Conservation (phyloP, 2,329 filamentous ascomycete genomes). For the Xylariaceae sp. region DNA sequence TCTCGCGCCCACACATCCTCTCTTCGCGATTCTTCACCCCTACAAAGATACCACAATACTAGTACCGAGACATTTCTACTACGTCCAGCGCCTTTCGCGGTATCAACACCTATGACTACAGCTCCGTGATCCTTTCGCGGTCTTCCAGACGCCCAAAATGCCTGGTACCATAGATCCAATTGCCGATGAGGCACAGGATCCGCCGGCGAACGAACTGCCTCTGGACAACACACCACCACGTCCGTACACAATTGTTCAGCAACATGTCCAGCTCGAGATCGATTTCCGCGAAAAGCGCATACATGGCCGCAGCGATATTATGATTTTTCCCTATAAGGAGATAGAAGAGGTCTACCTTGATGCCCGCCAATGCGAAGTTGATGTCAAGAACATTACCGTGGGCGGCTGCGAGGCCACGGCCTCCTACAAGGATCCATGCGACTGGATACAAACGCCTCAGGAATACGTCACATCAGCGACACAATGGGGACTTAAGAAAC, state of each 20-base stretch:
- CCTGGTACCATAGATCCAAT: conserved; percentile 27
- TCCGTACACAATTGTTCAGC: conserved; percentile 62
- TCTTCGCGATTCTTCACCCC: background rate
- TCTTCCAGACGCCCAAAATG: conserved; percentile 24
- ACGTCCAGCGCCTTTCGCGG: conserved; percentile 1
- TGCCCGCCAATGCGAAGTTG: conserved; percentile 58
- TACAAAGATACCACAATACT: background rate
- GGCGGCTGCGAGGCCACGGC: conserved; percentile 40
- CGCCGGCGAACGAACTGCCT: conserved; percentile 26
- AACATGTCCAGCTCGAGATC: conserved; percentile 85
- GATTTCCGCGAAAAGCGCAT: conserved; percentile 75
- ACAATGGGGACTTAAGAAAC: conserved; percentile 71
- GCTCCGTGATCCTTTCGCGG: conserved; percentile 13
- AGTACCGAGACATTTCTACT: background rate
- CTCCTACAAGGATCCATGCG: conserved; percentile 62
- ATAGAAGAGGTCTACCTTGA: conserved; percentile 56
- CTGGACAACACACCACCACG: conserved; percentile 29
- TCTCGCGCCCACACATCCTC: background rate
- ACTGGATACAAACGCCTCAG: conserved; percentile 55
- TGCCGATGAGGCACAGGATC: conserved; percentile 17
- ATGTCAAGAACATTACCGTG: conserved; percentile 49
- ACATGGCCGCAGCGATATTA: conserved; percentile 76
- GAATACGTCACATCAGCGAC: conserved; percentile 61
- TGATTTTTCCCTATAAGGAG: conserved; percentile 60
- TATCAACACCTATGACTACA: conserved; percentile 15